phyloP scores from a whole-genome alignment of 2,329 filamentous ascomycete species.

The Fusarium dlaminii region DNA sequence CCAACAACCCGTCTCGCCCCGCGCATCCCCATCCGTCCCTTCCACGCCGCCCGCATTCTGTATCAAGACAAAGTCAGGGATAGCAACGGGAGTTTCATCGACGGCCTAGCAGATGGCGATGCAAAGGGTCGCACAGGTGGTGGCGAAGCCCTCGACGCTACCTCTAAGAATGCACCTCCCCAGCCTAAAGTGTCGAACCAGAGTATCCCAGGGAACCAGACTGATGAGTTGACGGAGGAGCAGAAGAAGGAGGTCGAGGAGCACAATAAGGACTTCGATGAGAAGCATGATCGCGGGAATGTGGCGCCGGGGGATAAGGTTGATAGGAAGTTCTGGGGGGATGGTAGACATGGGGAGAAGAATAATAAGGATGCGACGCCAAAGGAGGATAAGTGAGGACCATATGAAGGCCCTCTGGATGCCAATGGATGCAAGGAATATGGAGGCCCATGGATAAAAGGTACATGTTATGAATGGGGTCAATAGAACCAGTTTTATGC shows the following conservation, averaged over 20 bases:
- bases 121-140: slow-evolving; percentile 53
- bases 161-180: slow-evolving; percentile 48
- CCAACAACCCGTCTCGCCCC: slow-evolving; percentile 7
- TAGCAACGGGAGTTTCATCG: slow-evolving; percentile 18
- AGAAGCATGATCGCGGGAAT: slow-evolving; percentile 59
- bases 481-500: fast-evolving
- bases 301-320: slow-evolving; percentile 60
- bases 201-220: slow-evolving; percentile 50
- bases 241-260: slow-evolving; percentile 65
- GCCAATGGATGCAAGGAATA: fast-evolving
- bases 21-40: slow-evolving; percentile 14
- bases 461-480: fast-evolving
- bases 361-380: not conserved
- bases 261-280: slow-evolving; percentile 67
- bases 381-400: not conserved
- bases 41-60: slow-evolving; percentile 9
- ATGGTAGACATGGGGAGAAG: slow-evolving; percentile 6
- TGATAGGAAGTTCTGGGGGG: slow-evolving; percentile 63
- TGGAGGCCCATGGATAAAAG: fast-evolving
- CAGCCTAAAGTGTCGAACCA: slow-evolving; percentile 64
- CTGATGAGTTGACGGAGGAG: slow-evolving; percentile 55
- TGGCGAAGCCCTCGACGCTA: slow-evolving; percentile 49
- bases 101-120: slow-evolving; percentile 43
- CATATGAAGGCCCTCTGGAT: not conserved
- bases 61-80: slow-evolving; percentile 10